These are phyloP conservation scores for Colletotrichum sp. DNA, from an alignment of 2,329 filamentous ascomycete genomes.

Conservation along the genomic window DNA sequence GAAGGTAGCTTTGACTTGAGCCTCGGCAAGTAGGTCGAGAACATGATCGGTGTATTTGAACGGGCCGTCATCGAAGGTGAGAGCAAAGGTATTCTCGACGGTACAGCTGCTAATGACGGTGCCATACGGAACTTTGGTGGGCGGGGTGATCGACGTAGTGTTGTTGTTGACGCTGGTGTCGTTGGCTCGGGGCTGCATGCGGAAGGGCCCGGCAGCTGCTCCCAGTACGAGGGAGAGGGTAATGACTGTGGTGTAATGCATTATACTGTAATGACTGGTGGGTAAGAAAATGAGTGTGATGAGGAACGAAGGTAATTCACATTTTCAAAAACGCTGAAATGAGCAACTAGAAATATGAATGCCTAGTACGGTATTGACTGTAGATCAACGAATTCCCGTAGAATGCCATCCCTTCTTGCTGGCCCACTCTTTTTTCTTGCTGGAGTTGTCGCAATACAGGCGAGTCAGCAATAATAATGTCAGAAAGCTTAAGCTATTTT, in stretches of 20 bases:
- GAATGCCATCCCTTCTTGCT: neutral
- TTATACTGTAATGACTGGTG: neutral
- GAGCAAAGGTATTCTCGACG: conserved; percentile 38
- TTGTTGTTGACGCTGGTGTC: neutral
- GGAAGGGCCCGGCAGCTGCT: neutral
- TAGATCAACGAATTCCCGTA: neutral
- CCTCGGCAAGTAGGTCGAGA: conserved; percentile 38
- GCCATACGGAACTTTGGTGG: neutral
- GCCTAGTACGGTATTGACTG: neutral
- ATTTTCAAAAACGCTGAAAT: neutral
- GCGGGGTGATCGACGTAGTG: neutral
- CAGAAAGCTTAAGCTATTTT: neutral
- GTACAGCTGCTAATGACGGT: conserved; percentile 28
- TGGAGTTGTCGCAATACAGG: neutral
- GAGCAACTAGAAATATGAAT: neutral
- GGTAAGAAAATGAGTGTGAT: neutral
- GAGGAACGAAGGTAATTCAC: neutral
- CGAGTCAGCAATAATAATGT: neutral
- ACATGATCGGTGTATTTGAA: conserved; percentile 43
- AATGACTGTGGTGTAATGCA: neutral
- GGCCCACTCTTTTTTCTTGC: neutral
- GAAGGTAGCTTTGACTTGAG: conserved; percentile 39
- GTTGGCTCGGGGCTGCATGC: neutral
- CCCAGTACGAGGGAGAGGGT: neutral
- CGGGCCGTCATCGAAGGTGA: conserved; percentile 54